Conservation (phyloP, 495 filamentous ascomycete genomes). For the Neurospora cerealis region DNA sequence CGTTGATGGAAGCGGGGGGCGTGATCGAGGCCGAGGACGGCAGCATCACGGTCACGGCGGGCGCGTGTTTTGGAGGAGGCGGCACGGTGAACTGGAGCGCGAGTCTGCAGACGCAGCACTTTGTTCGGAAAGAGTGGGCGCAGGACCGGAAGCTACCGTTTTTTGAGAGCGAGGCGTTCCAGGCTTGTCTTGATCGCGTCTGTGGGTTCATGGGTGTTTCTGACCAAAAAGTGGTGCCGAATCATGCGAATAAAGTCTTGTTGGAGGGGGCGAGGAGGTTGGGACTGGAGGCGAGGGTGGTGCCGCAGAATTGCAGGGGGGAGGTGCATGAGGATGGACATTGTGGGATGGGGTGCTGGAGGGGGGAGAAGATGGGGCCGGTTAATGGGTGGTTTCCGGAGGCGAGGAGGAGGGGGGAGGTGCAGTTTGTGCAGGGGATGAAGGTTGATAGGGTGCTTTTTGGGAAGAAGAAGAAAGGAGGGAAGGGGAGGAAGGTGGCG, state of each 20-base stretch:
- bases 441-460: conserved; percentile 58
- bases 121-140: conserved; percentile 77
- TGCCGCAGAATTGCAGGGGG: conserved; percentile 72
- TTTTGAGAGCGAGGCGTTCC: conserved; percentile 67
- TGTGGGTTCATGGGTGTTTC: conserved; percentile 58
- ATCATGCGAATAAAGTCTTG: conserved; percentile 54
- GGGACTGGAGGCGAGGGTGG: conserved; percentile 53
- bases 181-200: conserved; percentile 61
- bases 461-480: conserved; percentile 33
- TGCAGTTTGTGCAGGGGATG: conserved; percentile 72
- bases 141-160: conserved; percentile 53
- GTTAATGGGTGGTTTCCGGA: conserved; percentile 68
- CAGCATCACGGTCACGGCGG: conserved; percentile 51
- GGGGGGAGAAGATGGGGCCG: conserved; percentile 66
- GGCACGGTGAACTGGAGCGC: conserved; percentile 86
- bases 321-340: conserved; percentile 66
- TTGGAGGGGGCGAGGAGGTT: conserved; percentile 68
- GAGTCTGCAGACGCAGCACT: conserved; percentile 70
- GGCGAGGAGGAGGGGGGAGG: conserved; percentile 57
- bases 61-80: conserved; percentile 73
- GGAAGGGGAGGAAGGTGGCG: conserved; percentile 42
- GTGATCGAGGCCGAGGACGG: conserved; percentile 50
- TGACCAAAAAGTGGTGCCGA: conserved; percentile 54
- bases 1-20: conserved; percentile 58
- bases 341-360: conserved; percentile 68